These are phyloP conservation scores for Aplosporella prunicola DNA, from an alignment of 2,329 filamentous ascomycete genomes.

Conservation along the genomic window DNA sequence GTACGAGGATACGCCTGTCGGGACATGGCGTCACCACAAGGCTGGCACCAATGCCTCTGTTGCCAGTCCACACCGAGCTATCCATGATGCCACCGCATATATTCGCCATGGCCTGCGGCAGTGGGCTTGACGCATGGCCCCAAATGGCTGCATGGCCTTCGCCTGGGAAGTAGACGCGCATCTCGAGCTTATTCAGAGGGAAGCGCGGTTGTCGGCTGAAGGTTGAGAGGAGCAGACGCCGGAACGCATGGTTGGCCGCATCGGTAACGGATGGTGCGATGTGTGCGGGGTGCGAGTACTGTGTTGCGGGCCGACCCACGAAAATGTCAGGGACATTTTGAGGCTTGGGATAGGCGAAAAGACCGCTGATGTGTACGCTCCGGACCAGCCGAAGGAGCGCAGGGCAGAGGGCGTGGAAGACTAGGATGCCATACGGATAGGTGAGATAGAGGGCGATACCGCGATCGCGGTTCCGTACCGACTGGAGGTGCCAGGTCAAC, in stretches of 20 bases:
- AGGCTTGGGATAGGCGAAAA: too few relatives aligned
- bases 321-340: constrained; percentile 6
- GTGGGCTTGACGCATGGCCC: constrained; percentile 18
- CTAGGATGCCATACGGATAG: constrained; percentile 32
- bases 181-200: constrained; percentile 24
- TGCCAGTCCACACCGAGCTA: constrained; percentile 25
- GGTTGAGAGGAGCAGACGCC: constrained; percentile 22
- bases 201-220: constrained; percentile 14
- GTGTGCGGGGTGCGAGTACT: constrained; percentile 15
- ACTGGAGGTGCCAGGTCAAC: constrained; percentile 25
- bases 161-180: constrained; percentile 33
- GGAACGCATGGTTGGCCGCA: constrained; percentile 21
- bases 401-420: constrained; percentile 30
- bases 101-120: constrained; percentile 19
- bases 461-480: constrained; percentile 11
- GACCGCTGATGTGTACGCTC: constrained; percentile 32
- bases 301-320: constrained; percentile 8
- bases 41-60: constrained; percentile 23
- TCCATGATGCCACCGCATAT: constrained; percentile 29
- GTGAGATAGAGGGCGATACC: constrained; percentile 32
- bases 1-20: constrained; percentile 5
- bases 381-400: constrained; percentile 31
- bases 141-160: constrained; percentile 27
- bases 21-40: constrained; percentile 16
- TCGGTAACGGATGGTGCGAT: constrained; percentile 12